Evolutionary conservation across 352 stramenopile species (phyloP), one percentile per base, ranked within the genome.

Genomic region (Phytophthora constricta): DNA sequence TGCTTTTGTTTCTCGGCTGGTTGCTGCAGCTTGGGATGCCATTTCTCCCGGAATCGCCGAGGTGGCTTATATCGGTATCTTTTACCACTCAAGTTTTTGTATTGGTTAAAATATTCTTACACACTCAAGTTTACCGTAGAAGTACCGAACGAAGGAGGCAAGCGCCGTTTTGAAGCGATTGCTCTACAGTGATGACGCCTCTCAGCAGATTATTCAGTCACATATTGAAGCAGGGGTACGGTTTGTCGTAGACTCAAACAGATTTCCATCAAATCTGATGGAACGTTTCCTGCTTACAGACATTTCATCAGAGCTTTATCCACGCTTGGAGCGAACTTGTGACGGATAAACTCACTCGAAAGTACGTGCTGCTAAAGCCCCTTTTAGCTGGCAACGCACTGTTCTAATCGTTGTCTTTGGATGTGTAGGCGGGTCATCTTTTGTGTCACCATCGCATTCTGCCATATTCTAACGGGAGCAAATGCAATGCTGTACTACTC

Each of bases 401-500:
- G 9, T 41, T 45, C 20, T 65, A 45, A 62, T 51, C 1, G 1
- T 51, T 33, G 33, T 50, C 22, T 19, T 34, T 28, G 66, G 14
- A 58, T 56, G 26, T 46, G 22, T 28, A 84, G 79, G 34, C 81
- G 84, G 20, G 75, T 90, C 2, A 47, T 88, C 20, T 76, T 90
- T 45, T 89, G 76, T 19, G 68, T 92, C 11, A 39, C 76, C 2
- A 80, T 92, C 50, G 82, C 82, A 0, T 63, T 89, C n/a, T 86
- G 74, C 1, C 84, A 92, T 47, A 89, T 82, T 39, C 59, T 87
- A 37, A 92, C 82, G 10, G 84, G 76, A 11, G 84, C 84, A 1
- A 92, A 90, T 57, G 84, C 81, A 9, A 90, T 92, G 81, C 74
- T 92, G n/a, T 92, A 92, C 62, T 92, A 91, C 58, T 92, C 84